Conservation (phyloP, 1,284 basidiomycete genomes). For the Fistulina hepatica region DNA sequence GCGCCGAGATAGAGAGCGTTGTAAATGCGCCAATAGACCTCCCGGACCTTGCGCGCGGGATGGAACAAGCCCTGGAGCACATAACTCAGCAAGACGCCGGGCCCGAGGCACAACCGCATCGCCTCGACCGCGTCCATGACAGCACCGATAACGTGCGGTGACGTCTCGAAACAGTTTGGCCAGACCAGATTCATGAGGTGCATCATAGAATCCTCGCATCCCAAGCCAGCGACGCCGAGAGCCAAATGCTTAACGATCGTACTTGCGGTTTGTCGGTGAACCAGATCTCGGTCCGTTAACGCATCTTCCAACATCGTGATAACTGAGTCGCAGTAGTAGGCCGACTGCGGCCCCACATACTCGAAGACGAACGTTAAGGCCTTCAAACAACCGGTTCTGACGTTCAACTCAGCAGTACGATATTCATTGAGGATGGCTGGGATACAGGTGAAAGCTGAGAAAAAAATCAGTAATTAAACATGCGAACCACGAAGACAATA, state of each 20-base stretch:
- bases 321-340: constrained; percentile 96
- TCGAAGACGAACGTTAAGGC: constrained; percentile 98
- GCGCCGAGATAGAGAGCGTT: constrained; percentile 87
- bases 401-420: constrained; percentile 94
- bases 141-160: constrained; percentile 95
- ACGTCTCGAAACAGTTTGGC: constrained; percentile 99
- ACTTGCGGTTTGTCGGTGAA: constrained; percentile 95
- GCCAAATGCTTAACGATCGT: constrained; percentile 99
- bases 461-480: constrained; percentile 16
- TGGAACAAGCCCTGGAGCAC: constrained; percentile 91
- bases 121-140: constrained; percentile 96
- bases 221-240: constrained; percentile 92
- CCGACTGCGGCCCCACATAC: constrained; percentile 99
- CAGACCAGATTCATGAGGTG: constrained; percentile 98
- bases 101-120: constrained; percentile 92
- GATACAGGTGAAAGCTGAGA: constrained; percentile 94
- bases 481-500: constrained; percentile 4
- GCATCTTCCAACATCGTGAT: constrained; percentile 98
- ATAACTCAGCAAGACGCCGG: constrained; percentile 86
- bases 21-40: constrained; percentile 93
- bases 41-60: constrained; percentile 91
- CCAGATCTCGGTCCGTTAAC: constrained; percentile 93
- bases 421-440: constrained; percentile 99
- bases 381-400: constrained; percentile 98
- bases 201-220: constrained; percentile 95